Base-by-base conservation (phyloP, 2,329 filamentous ascomycete genomes). In the Biscogniauxia sp. region DNA sequence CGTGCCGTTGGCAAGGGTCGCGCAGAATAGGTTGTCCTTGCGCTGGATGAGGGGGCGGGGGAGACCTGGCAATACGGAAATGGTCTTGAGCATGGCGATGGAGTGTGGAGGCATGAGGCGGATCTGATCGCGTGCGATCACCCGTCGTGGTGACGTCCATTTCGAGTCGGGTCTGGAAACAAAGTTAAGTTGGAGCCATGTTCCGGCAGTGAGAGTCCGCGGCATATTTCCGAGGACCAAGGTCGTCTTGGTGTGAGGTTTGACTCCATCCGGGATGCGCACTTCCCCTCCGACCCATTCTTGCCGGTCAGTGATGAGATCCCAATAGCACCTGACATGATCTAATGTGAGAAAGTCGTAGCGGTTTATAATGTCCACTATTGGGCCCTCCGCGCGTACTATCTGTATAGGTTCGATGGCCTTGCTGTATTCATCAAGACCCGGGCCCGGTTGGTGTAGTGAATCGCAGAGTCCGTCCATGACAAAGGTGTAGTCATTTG, bases 401-500 rank as follows among this genome's bases (percentile, higher is more conserved):
- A 82, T 80, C 66, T 84, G 79, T 54, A 88, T 79, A 0, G 85
- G 86, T 65, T 86, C 81, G 59, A 87, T 84, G 7, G 80, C 81
- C 66, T 87, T 87, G 64, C 82, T 82, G 64, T 84, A 82, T 66
- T 87, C 84, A 8, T 73, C 62, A 20, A 87, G 69, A 0, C 84
- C 84, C 0, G 82, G 82, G 0, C 78, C 80, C 0, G 83, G 80
- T 0, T 73, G 78, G 64, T 85, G 83, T n/a, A 78, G 73, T 4
- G 79, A 80, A 62, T 77, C 72, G 37, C 77, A 77, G 7, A 86
- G 74, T 1, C 84, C 84, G 61, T 86, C 84, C 77, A 86, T 80
- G 51, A 84, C 80, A 56, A 88, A 88, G 58, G 83, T 84, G 1
- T 74, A 77, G 66, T 88, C 85, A 64, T 88, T 85, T 0, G 84